Conservation (phyloP, 2,329 filamentous ascomycete genomes). For the Escovopsis weberi region DNA sequence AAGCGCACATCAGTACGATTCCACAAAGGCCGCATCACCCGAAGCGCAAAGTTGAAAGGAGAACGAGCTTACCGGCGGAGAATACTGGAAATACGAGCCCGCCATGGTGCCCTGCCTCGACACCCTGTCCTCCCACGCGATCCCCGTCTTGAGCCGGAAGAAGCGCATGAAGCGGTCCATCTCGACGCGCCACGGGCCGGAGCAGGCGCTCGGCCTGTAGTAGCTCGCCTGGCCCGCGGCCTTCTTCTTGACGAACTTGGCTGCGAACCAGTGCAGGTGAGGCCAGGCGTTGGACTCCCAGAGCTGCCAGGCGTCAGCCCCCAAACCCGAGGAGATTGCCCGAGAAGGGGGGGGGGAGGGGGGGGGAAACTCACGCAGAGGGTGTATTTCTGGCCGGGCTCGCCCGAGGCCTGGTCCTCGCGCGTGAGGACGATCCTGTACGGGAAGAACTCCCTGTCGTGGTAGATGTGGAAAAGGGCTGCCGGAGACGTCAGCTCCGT, state of each 20-base stretch:
- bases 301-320: slow-evolving; percentile 31
- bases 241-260: slow-evolving; percentile 31
- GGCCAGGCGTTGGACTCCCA: slow-evolving; percentile 50
- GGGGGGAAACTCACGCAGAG: slow-evolving; percentile 35
- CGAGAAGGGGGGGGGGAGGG: too few relatives aligned
- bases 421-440: slow-evolving; percentile 51
- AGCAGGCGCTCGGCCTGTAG: slow-evolving; percentile 23
- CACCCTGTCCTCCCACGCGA: slow-evolving; percentile 44
- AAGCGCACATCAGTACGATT: background rate
- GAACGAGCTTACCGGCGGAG: slow-evolving; percentile 25
- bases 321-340: too few relatives aligned
- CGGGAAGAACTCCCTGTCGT: slow-evolving; percentile 44
- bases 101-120: slow-evolving; percentile 18
- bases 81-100: slow-evolving; percentile 26
- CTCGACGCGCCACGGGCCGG: slow-evolving; percentile 27
- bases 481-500: background rate
- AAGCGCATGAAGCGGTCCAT: slow-evolving; percentile 38
- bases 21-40: too few relatives aligned
- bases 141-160: slow-evolving; percentile 42
- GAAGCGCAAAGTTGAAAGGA: background rate
- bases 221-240: slow-evolving; percentile 21
- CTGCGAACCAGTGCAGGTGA: slow-evolving; percentile 45
- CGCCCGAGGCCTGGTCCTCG: slow-evolving; percentile 26
- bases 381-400: slow-evolving; percentile 41
- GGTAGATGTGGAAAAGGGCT: slow-evolving; percentile 52